phyloP scores from a whole-genome alignment of 768 basidiomycete species.

The Filobasidium floriforme region DNA sequence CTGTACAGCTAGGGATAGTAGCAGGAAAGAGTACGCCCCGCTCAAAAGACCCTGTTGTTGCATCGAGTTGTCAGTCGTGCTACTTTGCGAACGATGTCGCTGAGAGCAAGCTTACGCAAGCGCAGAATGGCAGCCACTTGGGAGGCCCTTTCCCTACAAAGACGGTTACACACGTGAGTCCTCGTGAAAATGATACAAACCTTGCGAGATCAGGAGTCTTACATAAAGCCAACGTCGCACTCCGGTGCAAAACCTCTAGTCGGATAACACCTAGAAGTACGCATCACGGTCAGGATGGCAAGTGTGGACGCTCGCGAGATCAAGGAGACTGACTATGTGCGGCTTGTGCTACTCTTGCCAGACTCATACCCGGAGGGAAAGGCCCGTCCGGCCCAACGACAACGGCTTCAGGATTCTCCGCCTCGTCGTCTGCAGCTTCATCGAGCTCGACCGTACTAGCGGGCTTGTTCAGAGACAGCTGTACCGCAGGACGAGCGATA shows the following conservation, averaged over 20 bases:
- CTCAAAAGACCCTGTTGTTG: conserved; percentile 29
- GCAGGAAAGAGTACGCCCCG: conserved; percentile 42
- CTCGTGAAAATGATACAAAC: neutral
- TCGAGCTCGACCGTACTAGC: neutral
- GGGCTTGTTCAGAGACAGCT: conserved; percentile 8
- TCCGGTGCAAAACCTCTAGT: conserved; percentile 42
- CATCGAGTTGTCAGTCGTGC: neutral
- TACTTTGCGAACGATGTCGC: neutral
- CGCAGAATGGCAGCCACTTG: conserved; percentile 44
- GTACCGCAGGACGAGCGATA: conserved; percentile 22
- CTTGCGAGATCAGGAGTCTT: conserved; percentile 1
- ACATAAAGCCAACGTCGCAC: conserved; percentile 40
- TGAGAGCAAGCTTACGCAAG: conserved; percentile 27
- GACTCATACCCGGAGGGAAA: conserved; percentile 42
- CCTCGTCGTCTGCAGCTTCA: conserved; percentile 4
- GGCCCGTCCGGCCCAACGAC: conserved; percentile 19
- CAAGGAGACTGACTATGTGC: conserved; percentile 29
- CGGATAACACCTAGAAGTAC: conserved; percentile 29
- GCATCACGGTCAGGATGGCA: neutral
- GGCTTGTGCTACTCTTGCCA: conserved; percentile 40
- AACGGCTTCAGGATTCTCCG: conserved; percentile 16
- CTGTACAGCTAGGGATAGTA: conserved; percentile 42
- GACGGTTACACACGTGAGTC: neutral
- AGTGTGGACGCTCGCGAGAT: neutral
- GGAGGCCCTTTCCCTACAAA: conserved; percentile 22